A percentile compares a stretch with the other conserved stretches of the same genome.
Conservation (phyloP, 2,329 filamentous ascomycete genomes). For the Triangularia verruculosa region DNA sequence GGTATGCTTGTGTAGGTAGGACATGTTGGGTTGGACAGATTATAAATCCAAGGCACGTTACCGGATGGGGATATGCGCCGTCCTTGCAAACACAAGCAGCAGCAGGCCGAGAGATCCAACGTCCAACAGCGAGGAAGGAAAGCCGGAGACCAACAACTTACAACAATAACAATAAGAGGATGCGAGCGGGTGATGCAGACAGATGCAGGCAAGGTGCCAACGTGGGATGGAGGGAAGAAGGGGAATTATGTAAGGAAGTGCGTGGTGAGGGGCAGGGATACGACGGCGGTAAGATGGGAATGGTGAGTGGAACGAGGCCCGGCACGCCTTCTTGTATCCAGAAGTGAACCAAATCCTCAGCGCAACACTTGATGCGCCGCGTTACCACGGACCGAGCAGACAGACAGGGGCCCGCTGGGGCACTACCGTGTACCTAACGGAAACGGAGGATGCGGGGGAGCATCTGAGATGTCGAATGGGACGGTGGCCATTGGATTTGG, state of each 20-base stretch:
- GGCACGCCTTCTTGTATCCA: conserved; percentile 11
- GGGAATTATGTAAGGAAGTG: conserved; percentile 9
- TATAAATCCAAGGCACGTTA: conserved; percentile 18
- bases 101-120: not conserved
- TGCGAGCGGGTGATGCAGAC: not conserved
- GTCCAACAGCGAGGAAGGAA: not conserved
- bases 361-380: conserved; percentile 5
- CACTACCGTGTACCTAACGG: conserved; percentile 3
- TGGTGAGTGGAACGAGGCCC: not conserved
- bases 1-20: conserved; percentile 1
- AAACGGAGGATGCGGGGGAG: conserved; percentile 4
- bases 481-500: conserved; percentile 1
- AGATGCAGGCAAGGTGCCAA: not conserved
- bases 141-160: not conserved
- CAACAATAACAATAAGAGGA: not conserved
- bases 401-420: conserved; percentile 3
- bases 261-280: not conserved
- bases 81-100: not conserved
- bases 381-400: not conserved
- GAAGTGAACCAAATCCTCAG: not conserved
- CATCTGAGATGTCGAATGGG: conserved; percentile 7
- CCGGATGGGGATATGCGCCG: conserved; percentile 1
- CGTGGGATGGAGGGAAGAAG: not conserved
- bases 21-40: conserved; percentile 11
- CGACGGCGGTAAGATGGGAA: not conserved